Evolutionary conservation across 2,329 filamentous ascomycete genomes (phyloP), one percentile per base, ranked within the genome.

Genomic region (Nannizziopsis arthrosporioides): DNA sequence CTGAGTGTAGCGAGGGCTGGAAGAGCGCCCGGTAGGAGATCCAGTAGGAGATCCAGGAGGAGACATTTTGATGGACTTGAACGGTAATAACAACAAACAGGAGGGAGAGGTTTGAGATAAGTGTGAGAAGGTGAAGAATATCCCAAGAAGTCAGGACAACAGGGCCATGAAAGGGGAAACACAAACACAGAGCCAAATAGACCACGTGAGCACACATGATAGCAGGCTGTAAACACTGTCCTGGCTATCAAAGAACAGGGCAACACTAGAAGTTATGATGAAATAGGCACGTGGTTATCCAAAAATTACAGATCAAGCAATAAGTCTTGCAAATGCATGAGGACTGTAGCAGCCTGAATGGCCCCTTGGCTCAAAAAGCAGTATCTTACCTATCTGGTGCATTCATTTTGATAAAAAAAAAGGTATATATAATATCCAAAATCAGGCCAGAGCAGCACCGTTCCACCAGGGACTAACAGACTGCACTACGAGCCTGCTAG

Each of bases 321-420:
- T 7, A 27, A 27, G 4, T 27, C 7, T 27, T 27, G 4, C 22
- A 27, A 27, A 4, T 7, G 7, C 3, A 3, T 27, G 4, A 4
- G 22, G 22, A 27, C 4, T 27, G 7, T 27, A 7, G 22, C 22
- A 7, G 22, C 15, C 15, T 11, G 19, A 15, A 41, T 40, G 14
- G 11, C 19, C 3, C 8, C 5, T 12, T 2, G 8, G 38, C 15
- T 35, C 5, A 41, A 19, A 38, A 18, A 30, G 30, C 12, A 38
- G 34, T 7, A 8, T 62, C 68, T 63, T 66, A 77, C 74, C 71
- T 68, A 54, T 73, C 71, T 56, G 71, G 71, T 14, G 71, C 71
- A 62, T 77, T 77, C 74, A 77, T 77, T 15, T 56, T 64, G 57
- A 48, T 37, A 30, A 11, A 37, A 17, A 30, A 41, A 39, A 17